Evolutionary conservation across 805 yeast species (phyloP).

Genomic region (Torulaspora quercuum): DNA sequence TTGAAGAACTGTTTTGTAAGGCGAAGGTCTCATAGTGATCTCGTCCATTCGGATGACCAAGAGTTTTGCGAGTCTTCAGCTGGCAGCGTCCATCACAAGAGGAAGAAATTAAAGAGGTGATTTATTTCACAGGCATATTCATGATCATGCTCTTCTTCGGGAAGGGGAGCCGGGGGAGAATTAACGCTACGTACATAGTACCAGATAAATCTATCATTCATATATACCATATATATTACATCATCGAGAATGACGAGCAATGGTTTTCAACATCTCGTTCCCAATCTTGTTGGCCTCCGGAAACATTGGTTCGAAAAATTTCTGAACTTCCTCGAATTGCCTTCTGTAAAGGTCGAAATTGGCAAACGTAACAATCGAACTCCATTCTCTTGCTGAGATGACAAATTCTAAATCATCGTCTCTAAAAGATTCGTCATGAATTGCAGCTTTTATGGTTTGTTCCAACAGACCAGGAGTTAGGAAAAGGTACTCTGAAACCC

Average conservation of each 20-base stretch:
- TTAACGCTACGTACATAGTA: too few species aligned
- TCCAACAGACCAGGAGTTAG: conserved; percentile 82
- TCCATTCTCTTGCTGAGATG: conserved; percentile 85
- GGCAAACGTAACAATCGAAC: conserved; percentile 71
- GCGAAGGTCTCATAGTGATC: conserved; percentile 1
- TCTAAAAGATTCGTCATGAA: conserved; percentile 63
- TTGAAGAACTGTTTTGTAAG: too few species aligned
- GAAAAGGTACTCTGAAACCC: conserved; percentile 89
- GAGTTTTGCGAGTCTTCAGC: too few species aligned
- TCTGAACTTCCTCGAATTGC: conserved; percentile 74
- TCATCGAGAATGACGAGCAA: conserved; percentile 29
- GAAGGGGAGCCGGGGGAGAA: conserved; percentile 3
- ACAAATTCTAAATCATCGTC: conserved; percentile 91
- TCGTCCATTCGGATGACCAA: conserved; percentile 2
- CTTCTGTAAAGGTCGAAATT: conserved; percentile 66
- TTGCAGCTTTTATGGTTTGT: conserved; percentile 69
- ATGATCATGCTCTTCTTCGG: conserved; percentile 5
- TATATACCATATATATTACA: conserved; percentile 2
- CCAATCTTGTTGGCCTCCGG: conserved; percentile 86
- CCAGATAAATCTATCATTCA: too few species aligned
- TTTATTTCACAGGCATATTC: conserved; percentile 2
- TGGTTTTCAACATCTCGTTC: conserved; percentile 88
- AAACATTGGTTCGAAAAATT: conserved; percentile 81
- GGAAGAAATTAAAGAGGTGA: conserved; percentile 4
- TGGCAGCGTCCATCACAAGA: too few species aligned